Percentiles rank a stretch among this genome's conserved stretches.
Evolutionary conservation across 352 stramenopile species (phyloP).

Genomic region (Pythium dissotocum): DNA sequence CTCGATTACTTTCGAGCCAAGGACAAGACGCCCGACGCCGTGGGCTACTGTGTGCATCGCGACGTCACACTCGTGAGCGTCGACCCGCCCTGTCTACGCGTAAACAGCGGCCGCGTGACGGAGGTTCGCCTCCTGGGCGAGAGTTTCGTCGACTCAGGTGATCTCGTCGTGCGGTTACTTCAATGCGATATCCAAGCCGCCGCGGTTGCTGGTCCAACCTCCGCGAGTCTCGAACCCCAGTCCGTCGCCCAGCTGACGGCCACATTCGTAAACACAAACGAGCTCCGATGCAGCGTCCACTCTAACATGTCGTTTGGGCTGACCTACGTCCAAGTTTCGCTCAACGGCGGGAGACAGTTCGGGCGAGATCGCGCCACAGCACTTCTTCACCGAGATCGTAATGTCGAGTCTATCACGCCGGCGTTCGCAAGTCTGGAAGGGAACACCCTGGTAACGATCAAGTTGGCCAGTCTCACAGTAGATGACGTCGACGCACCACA

Average conservation of each 20-base stretch:
- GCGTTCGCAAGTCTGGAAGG: conserved; percentile 46
- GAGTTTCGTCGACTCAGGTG: conserved; percentile 62
- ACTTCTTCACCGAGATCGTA: conserved; percentile 53
- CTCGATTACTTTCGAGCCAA: conserved; percentile 50
- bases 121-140: conserved; percentile 58
- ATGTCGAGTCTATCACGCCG: conserved; percentile 37
- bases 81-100: conserved; percentile 60
- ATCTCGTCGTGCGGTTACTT: conserved; percentile 52
- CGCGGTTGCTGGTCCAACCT: neutral
- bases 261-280: conserved; percentile 43
- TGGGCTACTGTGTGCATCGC: conserved; percentile 52
- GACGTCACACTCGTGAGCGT: conserved; percentile 44
- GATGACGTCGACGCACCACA: conserved; percentile 46
- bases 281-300: conserved; percentile 61
- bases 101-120: conserved; percentile 54
- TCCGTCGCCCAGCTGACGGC: conserved; percentile 49
- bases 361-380: conserved; percentile 38
- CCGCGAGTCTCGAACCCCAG: neutral
- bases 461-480: conserved; percentile 33
- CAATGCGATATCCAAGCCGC: conserved; percentile 39
- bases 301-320: conserved; percentile 70
- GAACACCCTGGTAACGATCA: conserved; percentile 33
- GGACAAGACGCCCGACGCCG: conserved; percentile 38
- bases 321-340: conserved; percentile 51
- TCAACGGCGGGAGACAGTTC: conserved; percentile 70